A percentile compares a stretch with the other conserved stretches of the same genome.
Conservation (phyloP, 306 rosid species). For the Prunus mongolica region DNA sequence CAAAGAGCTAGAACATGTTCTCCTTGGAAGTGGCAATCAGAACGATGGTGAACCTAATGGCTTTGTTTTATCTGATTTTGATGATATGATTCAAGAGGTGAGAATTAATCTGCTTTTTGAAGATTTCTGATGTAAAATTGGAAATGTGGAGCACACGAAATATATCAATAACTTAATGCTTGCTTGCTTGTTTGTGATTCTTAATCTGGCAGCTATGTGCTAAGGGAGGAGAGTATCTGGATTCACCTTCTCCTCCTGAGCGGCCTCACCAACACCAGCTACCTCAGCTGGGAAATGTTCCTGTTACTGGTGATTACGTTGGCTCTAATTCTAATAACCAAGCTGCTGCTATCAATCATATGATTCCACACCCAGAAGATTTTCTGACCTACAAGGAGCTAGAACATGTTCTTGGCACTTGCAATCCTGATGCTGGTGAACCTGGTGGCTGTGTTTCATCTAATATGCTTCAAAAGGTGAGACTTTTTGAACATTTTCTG, state of each 20-base stretch:
- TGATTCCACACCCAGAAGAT: neutral
- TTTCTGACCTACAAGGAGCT: neutral
- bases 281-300: neutral
- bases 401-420: neutral
- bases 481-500: neutral
- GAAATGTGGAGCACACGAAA: neutral
- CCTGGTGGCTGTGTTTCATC: neutral
- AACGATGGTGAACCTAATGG: too few species aligned
- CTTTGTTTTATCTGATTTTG: neutral
- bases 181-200: constrained; percentile 14
- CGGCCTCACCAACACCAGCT: too few species aligned
- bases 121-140: neutral
- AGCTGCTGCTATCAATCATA: neutral
- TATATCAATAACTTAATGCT: neutral
- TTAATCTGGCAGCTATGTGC: constrained; percentile 5
- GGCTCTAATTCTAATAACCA: neutral
- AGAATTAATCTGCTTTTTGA: neutral
- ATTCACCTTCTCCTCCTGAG: neutral
- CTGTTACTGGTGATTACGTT: constrained; percentile 7
- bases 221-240: neutral
- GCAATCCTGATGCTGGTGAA: neutral
- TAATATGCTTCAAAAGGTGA: neutral
- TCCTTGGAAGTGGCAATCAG: too few species aligned
- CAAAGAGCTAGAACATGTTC: too few species aligned
- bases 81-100: constrained; percentile 1